These are phyloP conservation scores for Fonsecaea nubica DNA, from an alignment of 2,329 filamentous ascomycete genomes.

Conservation along the genomic window DNA sequence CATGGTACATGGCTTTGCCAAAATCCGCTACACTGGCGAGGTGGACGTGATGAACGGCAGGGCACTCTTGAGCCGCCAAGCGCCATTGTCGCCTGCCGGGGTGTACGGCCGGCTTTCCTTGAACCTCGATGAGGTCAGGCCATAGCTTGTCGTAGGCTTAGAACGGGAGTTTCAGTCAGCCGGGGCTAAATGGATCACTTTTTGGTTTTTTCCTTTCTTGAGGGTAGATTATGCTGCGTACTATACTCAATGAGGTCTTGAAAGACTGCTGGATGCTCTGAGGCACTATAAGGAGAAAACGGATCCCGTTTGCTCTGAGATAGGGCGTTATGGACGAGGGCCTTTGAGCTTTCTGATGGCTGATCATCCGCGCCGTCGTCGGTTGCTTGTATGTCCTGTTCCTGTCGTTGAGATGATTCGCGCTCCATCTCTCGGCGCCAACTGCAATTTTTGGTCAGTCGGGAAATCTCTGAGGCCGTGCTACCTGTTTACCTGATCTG, in stretches of 20 bases:
- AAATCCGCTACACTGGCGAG: conserved; percentile 14
- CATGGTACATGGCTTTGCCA: conserved; percentile 14
- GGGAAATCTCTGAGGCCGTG: not conserved
- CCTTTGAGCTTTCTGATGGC: not conserved
- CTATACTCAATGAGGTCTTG: conserved; percentile 14
- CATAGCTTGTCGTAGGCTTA: conserved; percentile 17
- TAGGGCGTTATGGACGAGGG: not conserved
- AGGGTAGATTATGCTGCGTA: not conserved
- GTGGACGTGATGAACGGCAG: conserved; percentile 17
- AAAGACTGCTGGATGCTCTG: conserved; percentile 10
- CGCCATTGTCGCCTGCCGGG: conserved; percentile 13
- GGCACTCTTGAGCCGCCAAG: conserved; percentile 9
- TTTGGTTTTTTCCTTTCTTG: not conserved
- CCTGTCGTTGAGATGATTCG: not conserved
- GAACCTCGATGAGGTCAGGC: conserved; percentile 11
- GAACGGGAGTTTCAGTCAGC: not conserved
- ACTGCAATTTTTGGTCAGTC: not conserved
- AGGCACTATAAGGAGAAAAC: conserved; percentile 14
- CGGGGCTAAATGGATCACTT: not conserved
- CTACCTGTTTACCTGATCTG: not conserved
- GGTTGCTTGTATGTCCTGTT: not conserved
- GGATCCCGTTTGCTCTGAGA: conserved; percentile 15
- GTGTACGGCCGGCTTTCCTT: conserved; percentile 10
- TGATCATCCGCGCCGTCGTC: not conserved
- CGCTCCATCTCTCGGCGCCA: conserved; percentile 5